Evolutionary conservation across 768 basidiomycete species (phyloP).

Genomic region (Tubosaeta brunneosetosa): DNA sequence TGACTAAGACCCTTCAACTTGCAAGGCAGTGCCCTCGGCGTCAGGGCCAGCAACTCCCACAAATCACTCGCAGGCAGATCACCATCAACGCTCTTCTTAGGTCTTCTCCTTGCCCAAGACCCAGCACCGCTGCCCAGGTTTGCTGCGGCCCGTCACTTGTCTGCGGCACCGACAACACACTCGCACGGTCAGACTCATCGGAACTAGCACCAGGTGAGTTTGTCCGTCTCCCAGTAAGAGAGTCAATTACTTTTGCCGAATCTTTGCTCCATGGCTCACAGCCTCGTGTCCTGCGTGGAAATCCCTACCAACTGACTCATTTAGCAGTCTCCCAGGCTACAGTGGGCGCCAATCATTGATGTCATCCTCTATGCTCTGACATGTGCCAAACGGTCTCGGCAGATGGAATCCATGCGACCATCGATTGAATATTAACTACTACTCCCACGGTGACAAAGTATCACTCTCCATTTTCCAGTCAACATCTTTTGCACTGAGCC

Average conservation of each 20-base stretch:
- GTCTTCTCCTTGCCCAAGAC: slow-evolving; percentile 5
- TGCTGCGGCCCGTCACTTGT: background rate
- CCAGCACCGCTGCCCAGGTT: background rate
- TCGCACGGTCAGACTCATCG: background rate
- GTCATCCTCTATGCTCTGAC: background rate
- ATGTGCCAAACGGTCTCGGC: background rate
- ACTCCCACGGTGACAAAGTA: background rate
- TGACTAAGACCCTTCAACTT: slow-evolving; percentile 7
- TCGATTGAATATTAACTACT: background rate
- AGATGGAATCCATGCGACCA: background rate
- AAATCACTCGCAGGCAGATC: slow-evolving; percentile 2
- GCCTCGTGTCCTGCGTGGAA: too few relatives aligned
- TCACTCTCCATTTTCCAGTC: background rate
- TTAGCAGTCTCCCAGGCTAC: slow-evolving; percentile 6
- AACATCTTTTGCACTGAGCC: too few relatives aligned
- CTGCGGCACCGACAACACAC: background rate
- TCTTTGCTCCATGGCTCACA: too few relatives aligned
- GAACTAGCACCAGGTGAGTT: too few relatives aligned
- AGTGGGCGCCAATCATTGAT: slow-evolving; percentile 12
- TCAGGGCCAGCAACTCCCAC: slow-evolving; percentile 10
- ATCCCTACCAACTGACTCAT: background rate
- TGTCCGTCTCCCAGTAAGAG: too few relatives aligned
- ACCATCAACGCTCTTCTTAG: background rate
- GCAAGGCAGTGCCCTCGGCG: slow-evolving; percentile 21
- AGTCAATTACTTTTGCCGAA: too few relatives aligned